A percentile compares a stretch with the other conserved stretches of the same genome.
phyloP scores from a whole-genome alignment of 2,329 filamentous ascomycete genomes.

The Neonectria hederae region DNA sequence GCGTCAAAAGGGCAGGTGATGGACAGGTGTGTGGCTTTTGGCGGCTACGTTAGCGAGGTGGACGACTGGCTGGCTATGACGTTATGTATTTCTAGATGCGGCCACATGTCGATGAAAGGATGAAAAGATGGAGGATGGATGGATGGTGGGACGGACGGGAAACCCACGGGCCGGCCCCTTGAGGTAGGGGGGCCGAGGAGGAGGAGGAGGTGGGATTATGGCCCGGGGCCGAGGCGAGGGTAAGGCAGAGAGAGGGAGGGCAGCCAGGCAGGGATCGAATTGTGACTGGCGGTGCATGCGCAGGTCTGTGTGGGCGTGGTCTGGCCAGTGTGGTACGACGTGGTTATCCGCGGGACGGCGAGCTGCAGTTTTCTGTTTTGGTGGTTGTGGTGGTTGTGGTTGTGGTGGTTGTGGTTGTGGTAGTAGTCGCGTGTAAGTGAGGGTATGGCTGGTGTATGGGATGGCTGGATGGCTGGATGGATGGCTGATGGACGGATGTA shows the following conservation, averaged over 20 bases:
- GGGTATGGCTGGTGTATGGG: not conserved
- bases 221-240: not conserved
- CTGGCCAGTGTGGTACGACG: conserved; percentile 1
- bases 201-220: not conserved
- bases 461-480: too few species aligned
- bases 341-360: not conserved
- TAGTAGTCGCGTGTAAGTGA: conserved; percentile 3
- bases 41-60: too few species aligned
- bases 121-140: not conserved
- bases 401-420: not conserved
- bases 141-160: conserved; percentile 11
- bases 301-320: not conserved
- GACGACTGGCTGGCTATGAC: too few species aligned
- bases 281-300: conserved; percentile 13
- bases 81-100: not conserved
- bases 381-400: not conserved
- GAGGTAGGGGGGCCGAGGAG: too few species aligned
- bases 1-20: not conserved
- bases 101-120: not conserved
- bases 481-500: too few species aligned
- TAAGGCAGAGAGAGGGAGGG: not conserved
- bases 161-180: conserved; percentile 18
- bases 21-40: not conserved
- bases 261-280: not conserved
- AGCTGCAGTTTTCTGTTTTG: not conserved